phyloP scores from a whole-genome alignment of 2,329 filamentous ascomycete species.

The Gaeumannomyces sp. region DNA sequence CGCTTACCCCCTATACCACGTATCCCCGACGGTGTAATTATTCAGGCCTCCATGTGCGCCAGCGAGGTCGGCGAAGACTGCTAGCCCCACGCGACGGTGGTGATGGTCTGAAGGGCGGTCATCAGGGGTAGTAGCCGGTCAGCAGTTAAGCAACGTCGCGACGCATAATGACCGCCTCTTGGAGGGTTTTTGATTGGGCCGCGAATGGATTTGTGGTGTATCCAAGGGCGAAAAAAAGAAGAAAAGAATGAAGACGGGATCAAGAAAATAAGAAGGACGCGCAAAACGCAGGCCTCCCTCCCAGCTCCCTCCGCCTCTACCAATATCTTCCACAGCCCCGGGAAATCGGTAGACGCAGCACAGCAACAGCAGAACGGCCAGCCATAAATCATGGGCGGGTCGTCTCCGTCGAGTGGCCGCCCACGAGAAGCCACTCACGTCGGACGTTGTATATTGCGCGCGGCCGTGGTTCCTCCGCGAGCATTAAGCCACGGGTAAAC shows the following conservation, averaged over 20 bases:
- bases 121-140: neutral
- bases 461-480: neutral
- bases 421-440: neutral
- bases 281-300: too few relatives aligned
- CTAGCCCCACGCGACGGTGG: constrained; percentile 18
- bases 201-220: neutral
- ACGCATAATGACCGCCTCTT: neutral
- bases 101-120: constrained; percentile 9
- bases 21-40: constrained; percentile 35
- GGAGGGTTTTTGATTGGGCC: neutral
- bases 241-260: neutral
- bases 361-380: too few relatives aligned
- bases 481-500: too few relatives aligned
- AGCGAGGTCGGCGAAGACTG: constrained; percentile 14
- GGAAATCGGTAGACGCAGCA: too few relatives aligned
- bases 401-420: too few relatives aligned
- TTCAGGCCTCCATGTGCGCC: constrained; percentile 31
- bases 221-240: neutral
- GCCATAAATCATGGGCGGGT: too few relatives aligned
- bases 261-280: too few relatives aligned
- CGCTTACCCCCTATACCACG: constrained; percentile 32
- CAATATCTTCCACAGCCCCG: too few relatives aligned
- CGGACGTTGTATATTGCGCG: neutral
- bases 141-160: neutral
- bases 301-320: too few relatives aligned